Conservation (phyloP, 2,329 filamentous ascomycete genomes). For the Monosporascus sp. region DNA sequence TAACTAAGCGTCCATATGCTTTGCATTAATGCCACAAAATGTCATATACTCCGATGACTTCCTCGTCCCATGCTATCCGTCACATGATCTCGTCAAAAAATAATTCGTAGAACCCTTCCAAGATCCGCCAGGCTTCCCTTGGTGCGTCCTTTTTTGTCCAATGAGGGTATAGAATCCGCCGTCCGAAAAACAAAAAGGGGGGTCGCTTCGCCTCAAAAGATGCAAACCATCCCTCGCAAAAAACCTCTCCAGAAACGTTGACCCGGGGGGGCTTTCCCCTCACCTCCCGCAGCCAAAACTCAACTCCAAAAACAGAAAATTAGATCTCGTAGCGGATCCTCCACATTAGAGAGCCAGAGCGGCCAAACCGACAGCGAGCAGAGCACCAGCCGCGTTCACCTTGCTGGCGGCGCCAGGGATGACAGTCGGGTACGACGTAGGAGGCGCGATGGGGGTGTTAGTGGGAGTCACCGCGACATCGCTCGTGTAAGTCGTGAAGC, state of each 20-base stretch:
- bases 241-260: not conserved
- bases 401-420: conserved; percentile 34
- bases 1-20: not conserved
- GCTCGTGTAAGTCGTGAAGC: not conserved
- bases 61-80: not conserved
- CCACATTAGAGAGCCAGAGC: conserved; percentile 30
- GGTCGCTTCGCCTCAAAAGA: not conserved
- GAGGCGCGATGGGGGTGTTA: conserved; percentile 23
- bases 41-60: not conserved
- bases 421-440: conserved; percentile 17
- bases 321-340: not conserved
- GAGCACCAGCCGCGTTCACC: conserved; percentile 28
- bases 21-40: not conserved
- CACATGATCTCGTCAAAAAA: not conserved
- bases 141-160: not conserved
- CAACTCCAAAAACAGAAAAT: not conserved
- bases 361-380: conserved; percentile 34
- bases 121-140: not conserved
- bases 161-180: not conserved
- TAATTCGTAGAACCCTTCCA: not conserved
- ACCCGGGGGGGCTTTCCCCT: too few species aligned
- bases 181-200: not conserved
- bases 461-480: conserved; percentile 10
- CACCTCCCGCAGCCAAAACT: too few species aligned
- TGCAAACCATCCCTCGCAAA: not conserved